Percentiles rank a stretch among this genome's conserved stretches.
These are phyloP conservation scores for Asterionellopsis glacialis DNA, from an alignment of 108 stramenopile species.

Conservation along the genomic window DNA sequence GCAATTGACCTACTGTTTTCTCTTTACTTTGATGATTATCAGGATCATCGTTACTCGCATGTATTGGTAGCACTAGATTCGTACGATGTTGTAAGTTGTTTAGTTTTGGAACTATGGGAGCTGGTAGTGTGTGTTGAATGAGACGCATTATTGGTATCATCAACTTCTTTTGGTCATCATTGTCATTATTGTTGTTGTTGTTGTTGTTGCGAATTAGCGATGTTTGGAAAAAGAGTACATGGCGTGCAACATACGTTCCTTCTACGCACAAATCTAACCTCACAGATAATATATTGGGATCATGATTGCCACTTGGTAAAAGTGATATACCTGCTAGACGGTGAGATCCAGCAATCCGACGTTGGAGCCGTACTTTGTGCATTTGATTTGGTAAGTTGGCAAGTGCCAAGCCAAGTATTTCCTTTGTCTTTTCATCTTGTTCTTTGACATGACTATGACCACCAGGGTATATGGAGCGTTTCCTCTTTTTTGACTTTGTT, in stretches of 20 bases:
- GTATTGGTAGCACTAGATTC: background rate
- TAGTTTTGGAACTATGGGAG: background rate
- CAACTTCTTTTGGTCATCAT: background rate
- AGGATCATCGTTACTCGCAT: background rate
- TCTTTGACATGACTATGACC: too few relatives aligned
- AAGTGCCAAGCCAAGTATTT: background rate
- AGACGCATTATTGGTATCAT: background rate
- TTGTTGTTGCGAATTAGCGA: background rate
- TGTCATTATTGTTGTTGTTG: background rate
- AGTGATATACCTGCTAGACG: constrained; percentile 11
- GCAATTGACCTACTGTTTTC: background rate
- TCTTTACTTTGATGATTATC: background rate
- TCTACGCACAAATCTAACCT: constrained; percentile 13
- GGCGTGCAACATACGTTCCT: constrained; percentile 10
- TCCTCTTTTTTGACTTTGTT: too few relatives aligned
- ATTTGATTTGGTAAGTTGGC: constrained; percentile 5
- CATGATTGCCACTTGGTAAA: constrained; percentile 1
- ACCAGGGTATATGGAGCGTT: too few relatives aligned
- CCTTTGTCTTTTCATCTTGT: too few relatives aligned
- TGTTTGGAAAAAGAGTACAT: constrained; percentile 9
- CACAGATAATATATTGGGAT: constrained; percentile 7
- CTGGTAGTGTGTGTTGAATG: constrained; percentile 17
- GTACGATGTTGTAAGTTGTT: too few relatives aligned
- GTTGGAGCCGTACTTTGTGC: background rate
- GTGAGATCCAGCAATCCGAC: constrained; percentile 6